A percentile compares a stretch with the other conserved stretches of the same genome.
phyloP scores from a whole-genome alignment of 1,139 yeast species.

The Suhomyces ambrosiae region DNA sequence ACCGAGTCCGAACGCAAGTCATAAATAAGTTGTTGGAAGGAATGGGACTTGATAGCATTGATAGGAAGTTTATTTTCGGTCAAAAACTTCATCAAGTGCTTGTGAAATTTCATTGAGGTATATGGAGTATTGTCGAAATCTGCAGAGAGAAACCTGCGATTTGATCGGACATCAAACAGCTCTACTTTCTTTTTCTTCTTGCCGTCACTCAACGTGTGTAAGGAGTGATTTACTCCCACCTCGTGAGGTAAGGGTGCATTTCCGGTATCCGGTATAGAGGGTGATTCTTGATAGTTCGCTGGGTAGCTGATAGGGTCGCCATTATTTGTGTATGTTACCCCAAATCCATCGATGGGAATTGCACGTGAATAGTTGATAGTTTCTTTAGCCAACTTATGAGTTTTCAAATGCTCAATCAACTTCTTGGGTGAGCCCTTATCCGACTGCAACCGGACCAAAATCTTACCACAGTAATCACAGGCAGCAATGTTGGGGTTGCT shows the following conservation, averaged over 20 bases:
- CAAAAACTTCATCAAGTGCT: constrained; percentile 51
- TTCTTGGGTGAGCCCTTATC: constrained; percentile 66
- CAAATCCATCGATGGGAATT: constrained; percentile 42
- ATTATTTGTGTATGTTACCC: constrained; percentile 34
- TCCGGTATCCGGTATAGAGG: constrained; percentile 9
- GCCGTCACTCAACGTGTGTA: constrained; percentile 11
- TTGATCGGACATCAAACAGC: constrained; percentile 8
- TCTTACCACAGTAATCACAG: constrained; percentile 56
- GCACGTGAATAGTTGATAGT: constrained; percentile 39
- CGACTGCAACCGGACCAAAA: constrained; percentile 48
- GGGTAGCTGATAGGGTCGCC: constrained; percentile 30
- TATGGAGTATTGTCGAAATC: constrained; percentile 49
- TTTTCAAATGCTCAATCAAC: constrained; percentile 56
- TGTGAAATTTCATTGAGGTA: constrained; percentile 50
- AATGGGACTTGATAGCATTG: constrained; percentile 48
- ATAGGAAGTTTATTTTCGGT: constrained; percentile 55
- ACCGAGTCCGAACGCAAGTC: constrained; percentile 53
- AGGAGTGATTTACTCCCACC: constrained; percentile 5
- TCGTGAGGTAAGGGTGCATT: constrained; percentile 8
- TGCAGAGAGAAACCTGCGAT: constrained; percentile 28
- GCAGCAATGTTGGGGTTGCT: constrained; percentile 53
- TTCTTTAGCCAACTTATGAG: constrained; percentile 50
- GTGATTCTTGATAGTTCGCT: constrained; percentile 12
- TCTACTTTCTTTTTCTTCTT: constrained; percentile 11
- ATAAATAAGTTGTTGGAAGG: constrained; percentile 54